Percentiles rank a stretch among this genome's conserved stretches.
These are phyloP conservation scores for Ogataea sp. DNA, from an alignment of 805 yeast species.

Conservation along the genomic window DNA sequence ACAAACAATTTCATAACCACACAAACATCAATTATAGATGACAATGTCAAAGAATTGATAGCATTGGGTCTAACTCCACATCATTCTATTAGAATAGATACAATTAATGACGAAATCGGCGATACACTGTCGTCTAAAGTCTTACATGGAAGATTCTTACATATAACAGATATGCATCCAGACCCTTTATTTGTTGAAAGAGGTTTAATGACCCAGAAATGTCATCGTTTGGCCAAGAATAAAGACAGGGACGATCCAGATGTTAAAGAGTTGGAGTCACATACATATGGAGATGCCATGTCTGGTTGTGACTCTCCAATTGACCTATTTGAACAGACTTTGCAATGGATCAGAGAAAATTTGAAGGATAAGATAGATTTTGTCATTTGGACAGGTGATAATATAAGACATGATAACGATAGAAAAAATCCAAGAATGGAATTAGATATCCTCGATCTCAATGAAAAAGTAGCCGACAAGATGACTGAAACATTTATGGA, in stretches of 20 bases:
- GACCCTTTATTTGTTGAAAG: conserved; percentile 59
- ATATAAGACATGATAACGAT: conserved; percentile 79
- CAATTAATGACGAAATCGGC: conserved; percentile 7
- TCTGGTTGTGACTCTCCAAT: conserved; percentile 75
- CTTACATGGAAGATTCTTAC: conserved; percentile 74
- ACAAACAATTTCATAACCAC: not conserved
- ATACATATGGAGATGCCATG: conserved; percentile 67
- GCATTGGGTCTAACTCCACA: conserved; percentile 33
- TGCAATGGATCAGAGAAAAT: conserved; percentile 58
- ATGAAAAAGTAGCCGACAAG: conserved; percentile 43
- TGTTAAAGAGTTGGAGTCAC: conserved; percentile 27
- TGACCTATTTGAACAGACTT: conserved; percentile 49
- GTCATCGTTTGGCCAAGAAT: conserved; percentile 39
- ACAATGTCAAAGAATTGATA: conserved; percentile 20
- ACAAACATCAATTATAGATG: conserved; percentile 7
- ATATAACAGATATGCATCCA: conserved; percentile 82
- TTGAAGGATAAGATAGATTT: conserved; percentile 74
- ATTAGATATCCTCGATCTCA: conserved; percentile 59
- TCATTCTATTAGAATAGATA: conserved; percentile 25
- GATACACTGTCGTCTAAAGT: conserved; percentile 10
- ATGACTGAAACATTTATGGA: conserved; percentile 48
- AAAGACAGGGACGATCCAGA: conserved; percentile 20
- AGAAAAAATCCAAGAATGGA: conserved; percentile 69
- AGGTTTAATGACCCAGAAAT: conserved; percentile 36
- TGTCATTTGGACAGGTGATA: conserved; percentile 89